A percentile compares a stretch with the other conserved stretches of the same genome.
Conservation (phyloP, 441 rosid species). For the Corymbia citriodora region DNA sequence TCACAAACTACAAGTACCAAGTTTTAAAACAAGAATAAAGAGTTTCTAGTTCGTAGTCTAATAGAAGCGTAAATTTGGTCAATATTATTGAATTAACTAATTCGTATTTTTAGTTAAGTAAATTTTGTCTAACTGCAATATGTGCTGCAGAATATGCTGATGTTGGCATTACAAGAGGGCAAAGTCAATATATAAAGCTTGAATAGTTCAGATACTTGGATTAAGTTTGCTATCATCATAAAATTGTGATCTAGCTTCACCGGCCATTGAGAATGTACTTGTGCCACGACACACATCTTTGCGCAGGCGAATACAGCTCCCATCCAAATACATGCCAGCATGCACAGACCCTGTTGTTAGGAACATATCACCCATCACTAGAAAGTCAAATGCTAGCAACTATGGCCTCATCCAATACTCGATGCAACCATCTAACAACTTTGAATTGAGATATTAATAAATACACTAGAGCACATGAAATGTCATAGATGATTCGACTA, state of each 20-base stretch:
- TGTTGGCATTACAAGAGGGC: neutral
- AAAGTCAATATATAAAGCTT: neutral
- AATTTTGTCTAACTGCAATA: too few relatives aligned
- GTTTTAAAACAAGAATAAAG: neutral
- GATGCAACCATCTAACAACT: neutral
- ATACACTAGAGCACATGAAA: too few relatives aligned
- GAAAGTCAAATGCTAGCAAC: neutral
- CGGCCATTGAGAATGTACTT: neutral
- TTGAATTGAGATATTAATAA: too few relatives aligned
- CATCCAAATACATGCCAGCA: neutral
- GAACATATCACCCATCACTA: neutral
- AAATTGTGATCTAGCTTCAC: neutral
- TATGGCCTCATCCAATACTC: neutral
- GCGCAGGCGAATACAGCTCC: accelerated
- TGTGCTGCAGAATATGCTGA: accelerated
- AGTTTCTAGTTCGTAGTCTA: accelerated
- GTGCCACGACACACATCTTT: accelerated
- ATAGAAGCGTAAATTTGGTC: neutral
- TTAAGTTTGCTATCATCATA: neutral
- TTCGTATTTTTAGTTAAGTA: too few relatives aligned
- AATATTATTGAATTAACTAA: neutral
- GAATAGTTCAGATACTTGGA: neutral
- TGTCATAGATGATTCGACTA: neutral
- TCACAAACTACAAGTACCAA: neutral
- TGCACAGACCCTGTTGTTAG: neutral